phyloP scores from a whole-genome alignment of 2,329 filamentous ascomycete species.

The Apiospora arundinis region DNA sequence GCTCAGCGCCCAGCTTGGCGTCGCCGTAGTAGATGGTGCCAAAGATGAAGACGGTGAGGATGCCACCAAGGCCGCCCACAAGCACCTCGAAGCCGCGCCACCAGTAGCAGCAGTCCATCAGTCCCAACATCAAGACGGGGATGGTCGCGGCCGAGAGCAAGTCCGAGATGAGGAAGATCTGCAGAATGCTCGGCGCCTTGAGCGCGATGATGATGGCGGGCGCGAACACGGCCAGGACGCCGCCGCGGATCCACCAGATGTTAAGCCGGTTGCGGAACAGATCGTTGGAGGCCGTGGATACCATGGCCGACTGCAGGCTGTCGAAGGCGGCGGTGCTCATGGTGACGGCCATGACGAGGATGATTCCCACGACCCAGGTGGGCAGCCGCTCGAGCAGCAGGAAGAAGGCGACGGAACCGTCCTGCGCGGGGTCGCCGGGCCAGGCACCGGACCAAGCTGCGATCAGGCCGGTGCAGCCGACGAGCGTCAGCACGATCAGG shows the following conservation, averaged over 20 bases:
- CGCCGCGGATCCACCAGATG: slow-evolving; percentile 73
- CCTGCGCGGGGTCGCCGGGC: slow-evolving; percentile 63
- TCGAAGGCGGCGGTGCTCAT: slow-evolving; percentile 82
- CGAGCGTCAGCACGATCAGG: slow-evolving; percentile 73
- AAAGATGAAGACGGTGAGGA: slow-evolving; percentile 82
- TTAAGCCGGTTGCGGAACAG: slow-evolving; percentile 82
- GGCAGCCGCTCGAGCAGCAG: slow-evolving; percentile 74
- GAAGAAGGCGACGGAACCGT: slow-evolving; percentile 77
- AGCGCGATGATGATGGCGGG: slow-evolving; percentile 78
- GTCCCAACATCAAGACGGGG: slow-evolving; percentile 75
- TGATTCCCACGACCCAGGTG: slow-evolving; percentile 80
- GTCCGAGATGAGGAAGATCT: slow-evolving; percentile 84
- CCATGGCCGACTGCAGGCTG: slow-evolving; percentile 82
- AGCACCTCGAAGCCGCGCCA: slow-evolving; percentile 85
- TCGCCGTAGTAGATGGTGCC: slow-evolving; percentile 79
- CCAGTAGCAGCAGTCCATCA: slow-evolving; percentile 70
- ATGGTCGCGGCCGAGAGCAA: slow-evolving; percentile 79
- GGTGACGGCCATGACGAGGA: slow-evolving; percentile 80
- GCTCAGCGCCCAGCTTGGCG: slow-evolving; percentile 65
- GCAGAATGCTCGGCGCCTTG: slow-evolving; percentile 74
- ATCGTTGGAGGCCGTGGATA: slow-evolving; percentile 84
- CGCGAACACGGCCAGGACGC: slow-evolving; percentile 75
- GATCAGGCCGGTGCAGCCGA: slow-evolving; percentile 75
- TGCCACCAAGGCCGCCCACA: slow-evolving; percentile 76
- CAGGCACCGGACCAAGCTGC: slow-evolving; percentile 80